Evolutionary conservation across 805 yeast genomes (phyloP).

Genomic region (Isabelozyma pseudorhagii): DNA sequence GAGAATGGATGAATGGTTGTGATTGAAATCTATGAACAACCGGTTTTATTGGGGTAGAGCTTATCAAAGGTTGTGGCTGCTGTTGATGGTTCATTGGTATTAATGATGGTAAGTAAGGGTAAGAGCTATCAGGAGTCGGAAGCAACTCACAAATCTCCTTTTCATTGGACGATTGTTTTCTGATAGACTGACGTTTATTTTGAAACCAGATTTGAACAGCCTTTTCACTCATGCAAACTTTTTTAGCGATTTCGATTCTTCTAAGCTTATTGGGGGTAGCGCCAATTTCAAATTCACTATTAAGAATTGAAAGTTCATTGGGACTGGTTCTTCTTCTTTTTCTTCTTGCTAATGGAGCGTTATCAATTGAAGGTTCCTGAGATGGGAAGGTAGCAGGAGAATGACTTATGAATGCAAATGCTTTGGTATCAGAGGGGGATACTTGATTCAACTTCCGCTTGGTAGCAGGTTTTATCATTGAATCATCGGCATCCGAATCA

Average conservation of each 20-base stretch:
- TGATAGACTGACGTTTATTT: constrained; percentile 82
- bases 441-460: not conserved
- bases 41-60: constrained; percentile 24
- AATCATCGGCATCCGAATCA: constrained; percentile 1
- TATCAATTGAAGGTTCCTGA: constrained; percentile 81
- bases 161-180: constrained; percentile 44
- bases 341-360: constrained; percentile 89
- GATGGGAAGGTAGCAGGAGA: constrained; percentile 85
- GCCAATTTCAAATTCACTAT: constrained; percentile 72
- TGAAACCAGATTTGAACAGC: constrained; percentile 99
- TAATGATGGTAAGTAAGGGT: not conserved
- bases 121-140: constrained; percentile 28
- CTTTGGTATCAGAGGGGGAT: constrained; percentile 19
- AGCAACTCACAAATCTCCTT: constrained; percentile 43
- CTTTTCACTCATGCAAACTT: constrained; percentile 91
- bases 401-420: constrained; percentile 88
- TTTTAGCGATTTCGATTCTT: constrained; percentile 73
- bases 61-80: constrained; percentile 9
- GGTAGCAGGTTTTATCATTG: constrained; percentile 1
- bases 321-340: constrained; percentile 95
- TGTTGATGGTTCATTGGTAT: not conserved
- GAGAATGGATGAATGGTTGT: constrained; percentile 15
- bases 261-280: constrained; percentile 77
- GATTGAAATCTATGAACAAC: constrained; percentile 10
- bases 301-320: constrained; percentile 75